Evolutionary conservation across 1,139 yeast genomes (phyloP), one percentile per base, ranked within the genome.

Genomic region (Hanseniaspora sp.): DNA sequence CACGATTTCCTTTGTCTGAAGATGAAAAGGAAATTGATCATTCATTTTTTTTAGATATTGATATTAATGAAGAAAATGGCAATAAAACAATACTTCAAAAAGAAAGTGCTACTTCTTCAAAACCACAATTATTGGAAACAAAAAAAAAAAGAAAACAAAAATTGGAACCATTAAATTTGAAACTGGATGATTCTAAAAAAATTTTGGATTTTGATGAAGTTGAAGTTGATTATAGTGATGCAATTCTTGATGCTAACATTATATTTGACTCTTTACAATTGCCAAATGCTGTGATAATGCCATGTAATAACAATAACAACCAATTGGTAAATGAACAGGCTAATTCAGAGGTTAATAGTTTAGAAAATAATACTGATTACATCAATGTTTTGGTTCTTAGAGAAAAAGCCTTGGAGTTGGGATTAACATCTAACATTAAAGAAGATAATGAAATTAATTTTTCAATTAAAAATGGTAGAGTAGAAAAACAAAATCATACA

Each of bases 211-310:
- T 29, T 12, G 38, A 48, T 30, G 43, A 30, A 4, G 45, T 42
- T n/a, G 23, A 15, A 13, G 47, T 49, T 11, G 43, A 49, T 30
- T 49, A 49, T 37, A 38, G 23, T 12, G 53, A 49, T 28, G 47
- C 53, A 3, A 42, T 49, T 30, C 5, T 35, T n/a, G 45, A 18
- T n/a, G 47, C 47, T 6, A 49, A 34, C n/a, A 31, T 35, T 7
- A 35, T 37, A n/a, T 49, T 35, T 34, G 37, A 43, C 7, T 37
- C 31, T 15, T 31, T 31, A 15, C 31, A 23, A 13, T 23, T 29
- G 6, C 34, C 34, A 1, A 42, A 29, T 15, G 9, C 17, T 28
- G 11, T 29, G 11, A 42, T n/a, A 4, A 2, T 13, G 3, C 46
- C 46, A 30, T 7, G 7, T 31, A n/a, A 5, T 15, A 17, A 30